Base-by-base conservation (phyloP, 495 filamentous ascomycete genomes). In the Baudoinia panamericana region DNA sequence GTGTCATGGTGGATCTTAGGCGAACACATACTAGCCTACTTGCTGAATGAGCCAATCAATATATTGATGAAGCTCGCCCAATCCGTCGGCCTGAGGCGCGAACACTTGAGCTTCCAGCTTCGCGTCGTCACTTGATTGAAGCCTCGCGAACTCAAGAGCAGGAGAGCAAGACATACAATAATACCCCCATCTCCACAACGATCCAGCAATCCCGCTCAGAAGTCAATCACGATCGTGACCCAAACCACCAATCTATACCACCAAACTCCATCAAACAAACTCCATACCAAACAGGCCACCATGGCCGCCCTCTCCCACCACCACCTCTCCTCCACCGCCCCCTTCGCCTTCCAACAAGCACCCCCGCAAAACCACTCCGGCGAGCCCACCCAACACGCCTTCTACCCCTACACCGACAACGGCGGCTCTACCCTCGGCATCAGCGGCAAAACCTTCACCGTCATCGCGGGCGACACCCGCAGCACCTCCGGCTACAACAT, bases 341-440 rank as follows among this genome's bases (percentile, higher is more conserved):
- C 72, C 58, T 82, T 76, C 57, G 78, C 75, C 53, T 81, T 78
- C 65, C 58, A 66, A 23, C 63, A 70, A 51, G 45, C 65, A 39
- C 54, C 62, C 49, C 31, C 33, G 39, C 36, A 39, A 39, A 45
- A 45, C 51, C 16, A 46, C 54, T 62, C 61, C 54, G 61, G 64
- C 45, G 64, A 60, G 44, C 60, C 60, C 39, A 73, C 61, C 58
- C 65, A 94, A 62, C 88, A 95, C 63, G 72, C 76, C 50, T 96
- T 96, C 65, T 86, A 95, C 61, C 90, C 90, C 49, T 97, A 97
- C 56, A 86, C 90, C 50, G 90, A 97, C 66, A 97, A 97, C 56
- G 90, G 90, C 48, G 90, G 90, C 51, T 92, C 84, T 36, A 95
- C 90, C 21, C 75, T 97, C 43, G 90, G 90, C 55, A 96, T 97